Evolutionary conservation across 2,329 filamentous ascomycete genomes (phyloP).

Genomic region (Scytalidium sp.): DNA sequence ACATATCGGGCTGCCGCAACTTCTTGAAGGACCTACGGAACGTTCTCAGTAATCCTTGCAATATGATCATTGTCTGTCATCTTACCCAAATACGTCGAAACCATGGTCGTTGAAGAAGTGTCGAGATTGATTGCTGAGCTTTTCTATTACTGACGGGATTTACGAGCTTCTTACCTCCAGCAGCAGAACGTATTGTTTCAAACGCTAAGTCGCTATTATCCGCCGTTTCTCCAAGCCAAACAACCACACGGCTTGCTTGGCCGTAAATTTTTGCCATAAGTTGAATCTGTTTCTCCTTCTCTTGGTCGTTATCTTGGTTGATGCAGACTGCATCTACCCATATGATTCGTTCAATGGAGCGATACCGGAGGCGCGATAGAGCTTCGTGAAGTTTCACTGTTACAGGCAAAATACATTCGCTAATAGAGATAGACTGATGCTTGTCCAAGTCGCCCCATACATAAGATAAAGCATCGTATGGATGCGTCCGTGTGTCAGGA

Average conservation of each 20-base stretch:
- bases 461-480: constrained; percentile 14
- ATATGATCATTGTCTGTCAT: not conserved
- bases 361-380: constrained; percentile 6
- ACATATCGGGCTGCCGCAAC: constrained; percentile 12
- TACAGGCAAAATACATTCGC: not conserved
- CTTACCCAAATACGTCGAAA: constrained; percentile 3
- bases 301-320: constrained; percentile 2
- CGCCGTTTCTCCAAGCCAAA: constrained; percentile 5
- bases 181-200: constrained; percentile 2
- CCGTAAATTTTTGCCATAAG: constrained; percentile 13
- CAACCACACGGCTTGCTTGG: constrained; percentile 7
- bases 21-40: constrained; percentile 11
- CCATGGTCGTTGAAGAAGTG: constrained; percentile 1
- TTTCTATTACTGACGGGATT: not conserved
- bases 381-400: constrained; percentile 3
- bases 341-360: constrained; percentile 10
- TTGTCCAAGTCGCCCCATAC: constrained; percentile 9
- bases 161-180: not conserved
- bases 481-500: constrained; percentile 5
- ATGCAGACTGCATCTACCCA: constrained; percentile 12
- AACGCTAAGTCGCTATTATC: constrained; percentile 5
- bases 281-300: constrained; percentile 9
- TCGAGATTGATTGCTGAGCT: not conserved
- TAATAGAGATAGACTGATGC: not conserved
- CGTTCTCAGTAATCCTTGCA: not conserved